A percentile compares a stretch with the other conserved stretches of the same genome.
These are phyloP conservation scores for Populus deltoides DNA, from an alignment of 345 rosid genomes.

Conservation along the genomic window DNA sequence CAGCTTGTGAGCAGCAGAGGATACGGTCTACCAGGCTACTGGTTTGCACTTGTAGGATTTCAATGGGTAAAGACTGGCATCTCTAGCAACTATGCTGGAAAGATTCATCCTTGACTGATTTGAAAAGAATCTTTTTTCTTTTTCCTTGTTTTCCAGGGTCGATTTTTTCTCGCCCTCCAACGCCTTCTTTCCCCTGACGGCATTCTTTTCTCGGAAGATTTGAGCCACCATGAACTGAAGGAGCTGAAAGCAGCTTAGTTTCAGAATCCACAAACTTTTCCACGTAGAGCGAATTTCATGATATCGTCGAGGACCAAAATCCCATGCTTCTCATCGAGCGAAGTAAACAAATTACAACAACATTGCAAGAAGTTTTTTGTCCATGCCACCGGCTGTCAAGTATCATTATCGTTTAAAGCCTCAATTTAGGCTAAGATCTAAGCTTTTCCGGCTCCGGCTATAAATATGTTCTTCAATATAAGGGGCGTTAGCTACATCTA, in stretches of 20 bases:
- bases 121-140: neutral
- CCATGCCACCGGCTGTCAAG: conserved; percentile 1
- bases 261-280: neutral
- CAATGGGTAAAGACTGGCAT: conserved; percentile 60
- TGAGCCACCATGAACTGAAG: conserved; percentile 30
- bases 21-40: conserved; percentile 65
- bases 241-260: conserved; percentile 46
- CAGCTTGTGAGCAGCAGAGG: conserved; percentile 60
- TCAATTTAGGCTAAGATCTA: neutral
- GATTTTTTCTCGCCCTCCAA: conserved; percentile 48
- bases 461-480: neutral
- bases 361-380: too few relatives aligned
- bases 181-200: conserved; percentile 61
- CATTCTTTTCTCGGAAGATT: conserved; percentile 50
- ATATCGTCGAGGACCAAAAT: neutral
- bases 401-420: neutral
- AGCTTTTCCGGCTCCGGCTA: neutral
- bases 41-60: conserved; percentile 66
- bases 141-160: conserved; percentile 41
- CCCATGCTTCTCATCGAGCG: neutral
- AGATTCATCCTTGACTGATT: neutral
- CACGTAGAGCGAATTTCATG: neutral
- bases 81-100: neutral
- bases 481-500: too few relatives aligned
- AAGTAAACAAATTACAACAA: neutral